phyloP scores from a whole-genome alignment of 2,329 filamentous ascomycete species.

The Thelonectria rubi region DNA sequence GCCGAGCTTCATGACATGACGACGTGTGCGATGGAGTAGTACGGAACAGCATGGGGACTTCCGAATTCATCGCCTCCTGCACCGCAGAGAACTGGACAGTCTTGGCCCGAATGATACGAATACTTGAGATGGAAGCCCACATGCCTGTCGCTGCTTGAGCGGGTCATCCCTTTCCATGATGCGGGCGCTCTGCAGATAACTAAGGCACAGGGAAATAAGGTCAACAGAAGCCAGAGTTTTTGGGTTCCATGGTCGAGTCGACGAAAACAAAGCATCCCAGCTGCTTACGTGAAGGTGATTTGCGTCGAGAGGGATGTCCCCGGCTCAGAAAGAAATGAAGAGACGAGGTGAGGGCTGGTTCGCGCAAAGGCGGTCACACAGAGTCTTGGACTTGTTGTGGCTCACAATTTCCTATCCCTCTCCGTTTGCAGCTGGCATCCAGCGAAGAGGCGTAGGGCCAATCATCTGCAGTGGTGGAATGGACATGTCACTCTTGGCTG shows the following conservation, averaged over 20 bases:
- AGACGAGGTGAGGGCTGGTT: slow-evolving; percentile 13
- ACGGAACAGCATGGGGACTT: not conserved
- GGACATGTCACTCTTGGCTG: not conserved
- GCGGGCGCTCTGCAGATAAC: slow-evolving; percentile 16
- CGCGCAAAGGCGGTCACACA: not conserved
- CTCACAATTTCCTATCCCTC: slow-evolving; percentile 16
- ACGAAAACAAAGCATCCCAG: not conserved
- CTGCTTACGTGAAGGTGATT: slow-evolving; percentile 1
- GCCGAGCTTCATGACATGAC: not conserved
- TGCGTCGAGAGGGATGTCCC: slow-evolving; percentile 7
- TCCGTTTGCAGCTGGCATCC: slow-evolving; percentile 6
- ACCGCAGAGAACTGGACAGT: not conserved
- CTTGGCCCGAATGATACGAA: not conserved
- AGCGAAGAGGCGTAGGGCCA: not conserved
- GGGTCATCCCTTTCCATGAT: slow-evolving; percentile 23
- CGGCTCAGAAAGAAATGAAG: slow-evolving; percentile 1
- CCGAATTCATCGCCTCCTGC: not conserved
- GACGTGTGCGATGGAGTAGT: not conserved
- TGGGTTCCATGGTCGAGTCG: not conserved
- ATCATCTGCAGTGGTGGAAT: not conserved
- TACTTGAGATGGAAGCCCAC: slow-evolving; percentile 2
- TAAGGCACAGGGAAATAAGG: slow-evolving; percentile 11
- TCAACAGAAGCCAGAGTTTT: slow-evolving; percentile 10
- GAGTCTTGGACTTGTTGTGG: not conserved
- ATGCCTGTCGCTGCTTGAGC: slow-evolving; percentile 11